A percentile compares a stretch with the other conserved stretches of the same genome.
phyloP scores from a whole-genome alignment of 352 stramenopile species.

The Pythium insidiosum region DNA sequence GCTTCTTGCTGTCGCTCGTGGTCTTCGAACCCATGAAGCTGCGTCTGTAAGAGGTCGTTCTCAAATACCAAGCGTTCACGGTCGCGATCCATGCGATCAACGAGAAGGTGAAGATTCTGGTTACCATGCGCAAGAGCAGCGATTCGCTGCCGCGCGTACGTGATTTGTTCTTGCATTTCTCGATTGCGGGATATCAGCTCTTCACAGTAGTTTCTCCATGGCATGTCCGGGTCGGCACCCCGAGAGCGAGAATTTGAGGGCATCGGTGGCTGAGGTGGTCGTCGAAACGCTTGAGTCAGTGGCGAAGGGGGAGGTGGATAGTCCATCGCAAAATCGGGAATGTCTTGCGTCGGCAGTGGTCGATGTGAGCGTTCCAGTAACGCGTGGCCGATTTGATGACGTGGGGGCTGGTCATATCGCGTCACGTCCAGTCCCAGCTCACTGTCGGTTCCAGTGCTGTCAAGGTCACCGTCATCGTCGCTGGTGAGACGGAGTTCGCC shows the following conservation, averaged over 20 bases:
- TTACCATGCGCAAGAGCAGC: conserved; percentile 73
- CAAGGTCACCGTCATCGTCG: conserved; percentile 12
- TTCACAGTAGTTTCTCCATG: conserved; percentile 68
- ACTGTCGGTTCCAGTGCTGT: conserved; percentile 11
- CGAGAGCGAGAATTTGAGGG: background rate
- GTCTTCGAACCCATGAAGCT: conserved; percentile 60
- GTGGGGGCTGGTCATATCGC: no score
- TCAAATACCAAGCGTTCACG: conserved; percentile 75
- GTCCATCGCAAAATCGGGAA: background rate
- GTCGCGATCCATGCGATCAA: conserved; percentile 80
- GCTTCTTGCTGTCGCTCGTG: conserved; percentile 62
- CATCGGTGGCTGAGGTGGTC: background rate
- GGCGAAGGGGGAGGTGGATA: conserved; percentile 1
- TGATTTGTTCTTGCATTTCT: conserved; percentile 71
- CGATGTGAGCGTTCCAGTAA: conserved; percentile 10
- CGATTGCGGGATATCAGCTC: conserved; percentile 64
- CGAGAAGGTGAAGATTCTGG: conserved; percentile 73
- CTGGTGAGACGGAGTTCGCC: conserved; percentile 14
- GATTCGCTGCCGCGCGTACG: conserved; percentile 46
- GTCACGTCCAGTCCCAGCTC: conserved; percentile 19
- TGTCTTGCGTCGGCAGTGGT: no score
- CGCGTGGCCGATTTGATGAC: no score
- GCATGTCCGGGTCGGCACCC: conserved; percentile 15
- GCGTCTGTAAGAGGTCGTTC: conserved; percentile 72
- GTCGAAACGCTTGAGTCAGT: background rate